These are phyloP conservation scores for Neofusicoccum parvum DNA, from an alignment of 2,329 filamentous ascomycete genomes.

Conservation along the genomic window DNA sequence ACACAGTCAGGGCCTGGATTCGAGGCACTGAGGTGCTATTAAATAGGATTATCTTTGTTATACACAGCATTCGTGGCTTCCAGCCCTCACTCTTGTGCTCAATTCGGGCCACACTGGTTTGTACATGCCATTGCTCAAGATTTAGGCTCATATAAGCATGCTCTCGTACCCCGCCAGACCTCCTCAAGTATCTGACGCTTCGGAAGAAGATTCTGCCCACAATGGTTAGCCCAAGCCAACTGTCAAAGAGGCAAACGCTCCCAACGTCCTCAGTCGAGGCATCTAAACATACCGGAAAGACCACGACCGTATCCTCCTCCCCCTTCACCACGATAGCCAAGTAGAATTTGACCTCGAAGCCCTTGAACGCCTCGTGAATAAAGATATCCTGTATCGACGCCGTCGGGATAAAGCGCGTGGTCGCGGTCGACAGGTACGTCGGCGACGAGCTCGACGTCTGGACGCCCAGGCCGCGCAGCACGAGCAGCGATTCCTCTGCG, in stretches of 20 bases:
- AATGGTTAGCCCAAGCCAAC: constrained; percentile 1
- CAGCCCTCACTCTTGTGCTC: no score
- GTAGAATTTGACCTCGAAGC: constrained; percentile 89
- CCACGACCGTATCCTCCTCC: constrained; percentile 87
- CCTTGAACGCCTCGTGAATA: constrained; percentile 91
- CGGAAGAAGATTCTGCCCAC: constrained; percentile 65
- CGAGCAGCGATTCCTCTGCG: constrained; percentile 79
- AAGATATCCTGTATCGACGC: constrained; percentile 90
- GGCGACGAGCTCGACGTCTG: constrained; percentile 76
- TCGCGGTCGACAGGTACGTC: constrained; percentile 65
- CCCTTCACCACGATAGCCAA: constrained; percentile 87
- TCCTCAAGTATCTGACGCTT: constrained; percentile 74
- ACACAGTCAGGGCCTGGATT: no score
- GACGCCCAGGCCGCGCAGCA: constrained; percentile 85
- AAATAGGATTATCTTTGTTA: no score
- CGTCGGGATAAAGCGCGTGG: constrained; percentile 83
- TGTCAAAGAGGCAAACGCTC: not conserved
- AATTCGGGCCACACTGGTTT: no score
- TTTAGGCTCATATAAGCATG: constrained; percentile 72
- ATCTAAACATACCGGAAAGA: constrained; percentile 69
- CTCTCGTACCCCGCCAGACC: constrained; percentile 85
- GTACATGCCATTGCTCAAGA: not conserved
- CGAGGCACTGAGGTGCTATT: no score
- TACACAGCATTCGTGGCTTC: no score
- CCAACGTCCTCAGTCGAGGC: no score